Evolutionary conservation across 768 basidiomycete species (phyloP), one percentile per base, ranked within the genome.

Genomic region (Cystobasidium ongulense): DNA sequence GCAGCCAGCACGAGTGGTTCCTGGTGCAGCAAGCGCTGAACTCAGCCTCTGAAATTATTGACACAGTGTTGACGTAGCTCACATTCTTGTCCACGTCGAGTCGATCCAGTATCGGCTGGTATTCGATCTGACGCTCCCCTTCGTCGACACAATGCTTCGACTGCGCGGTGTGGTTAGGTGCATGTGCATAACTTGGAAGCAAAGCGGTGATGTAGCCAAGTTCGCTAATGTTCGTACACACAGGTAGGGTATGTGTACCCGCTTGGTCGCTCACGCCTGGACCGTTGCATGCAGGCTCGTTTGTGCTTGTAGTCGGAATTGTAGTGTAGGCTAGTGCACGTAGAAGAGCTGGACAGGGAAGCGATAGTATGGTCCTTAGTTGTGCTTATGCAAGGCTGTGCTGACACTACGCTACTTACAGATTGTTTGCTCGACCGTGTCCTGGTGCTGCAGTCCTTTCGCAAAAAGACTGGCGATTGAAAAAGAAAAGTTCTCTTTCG

Each of bases 1-100:
- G 53, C 54, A 15, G 52, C 68, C 18, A 71, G 31, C 11, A 71
- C 68, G 27, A 71, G 68, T 39, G 68, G 65, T 36, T 71, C 68
- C 68, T 71, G 36, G 11, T 11, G 54, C 3, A 17, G 21, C 2
- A 41, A 13, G 27, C 4, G 11, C 39, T 27, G 8, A 35, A 21
- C n/a, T n/a, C n/a, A n/a, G n/a, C n/a, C n/a, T n/a, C 25, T 57
- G 31, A 31, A 61, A 61, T 38, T 3, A 61, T 4, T 17, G n/a
- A 23, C 8, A 61, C 23, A n/a, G 25, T 15, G 15, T 23, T 15
- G 15, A 23, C 46, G 15, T 38, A 25, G 29, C 57, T 7, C 8
- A 27, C 57, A 61, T 61, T 61, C 25, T 38, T 61, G 11, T 61
- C 57, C 2, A 61, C 18, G 18, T 61, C 57, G 3, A 61, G 57